phyloP scores from a whole-genome alignment of 257 asterid genomes.

The Salvia splendens region DNA sequence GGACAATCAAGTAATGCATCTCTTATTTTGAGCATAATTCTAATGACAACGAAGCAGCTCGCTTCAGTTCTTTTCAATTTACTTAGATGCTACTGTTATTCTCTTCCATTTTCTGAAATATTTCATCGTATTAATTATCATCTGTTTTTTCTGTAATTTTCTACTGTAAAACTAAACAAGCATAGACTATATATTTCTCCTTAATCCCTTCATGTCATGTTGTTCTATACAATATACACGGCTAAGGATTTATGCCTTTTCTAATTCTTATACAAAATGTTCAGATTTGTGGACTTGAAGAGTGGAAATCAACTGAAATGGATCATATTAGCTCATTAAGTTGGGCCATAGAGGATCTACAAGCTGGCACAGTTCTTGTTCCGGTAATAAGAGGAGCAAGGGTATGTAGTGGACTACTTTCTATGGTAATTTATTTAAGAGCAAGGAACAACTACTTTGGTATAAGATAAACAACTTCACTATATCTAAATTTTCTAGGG shows the following conservation, averaged over 20 bases:
- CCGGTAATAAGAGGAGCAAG: constrained; percentile 78
- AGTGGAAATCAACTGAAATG: constrained; percentile 76
- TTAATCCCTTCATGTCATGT: constrained; percentile 16
- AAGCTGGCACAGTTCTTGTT: constrained; percentile 74
- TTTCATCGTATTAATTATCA: neutral
- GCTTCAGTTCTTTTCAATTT: constrained; percentile 15
- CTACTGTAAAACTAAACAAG: too few relatives aligned
- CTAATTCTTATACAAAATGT: constrained; percentile 32
- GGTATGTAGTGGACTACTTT: constrained; percentile 47
- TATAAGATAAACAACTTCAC: constrained; percentile 15
- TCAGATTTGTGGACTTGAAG: constrained; percentile 73
- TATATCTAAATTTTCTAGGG: constrained; percentile 55
- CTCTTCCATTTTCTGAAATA: constrained; percentile 1
- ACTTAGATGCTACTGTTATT: neutral
- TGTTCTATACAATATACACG: constrained; percentile 8
- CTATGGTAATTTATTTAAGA: constrained; percentile 16
- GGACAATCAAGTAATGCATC: constrained; percentile 63
- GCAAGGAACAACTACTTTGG: neutral
- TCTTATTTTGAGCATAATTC: neutral
- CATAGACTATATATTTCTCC: too few relatives aligned
- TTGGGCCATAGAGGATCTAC: constrained; percentile 69
- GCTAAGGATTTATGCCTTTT: constrained; percentile 24
- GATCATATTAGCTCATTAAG: constrained; percentile 67
- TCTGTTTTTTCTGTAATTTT: too few relatives aligned
- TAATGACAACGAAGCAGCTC: constrained; percentile 1